Conservation (phyloP, 176 grass and related monocot species). For the Lolium perenne region DNA sequence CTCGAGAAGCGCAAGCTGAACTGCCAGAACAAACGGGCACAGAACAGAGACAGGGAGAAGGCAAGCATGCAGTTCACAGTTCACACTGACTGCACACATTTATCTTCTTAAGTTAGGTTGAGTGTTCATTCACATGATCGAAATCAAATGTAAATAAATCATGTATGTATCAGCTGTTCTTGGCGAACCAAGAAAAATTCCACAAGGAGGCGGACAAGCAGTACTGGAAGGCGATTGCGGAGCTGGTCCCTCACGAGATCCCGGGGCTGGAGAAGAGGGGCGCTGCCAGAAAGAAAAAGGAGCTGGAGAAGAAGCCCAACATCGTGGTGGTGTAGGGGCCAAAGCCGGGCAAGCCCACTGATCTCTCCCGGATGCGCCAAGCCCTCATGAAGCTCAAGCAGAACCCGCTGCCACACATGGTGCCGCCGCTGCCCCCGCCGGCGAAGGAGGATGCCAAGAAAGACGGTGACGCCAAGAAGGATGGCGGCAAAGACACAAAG, state of each 20-base stretch:
- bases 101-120: not conserved
- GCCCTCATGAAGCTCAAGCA: conserved; percentile 67
- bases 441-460: conserved; percentile 33
- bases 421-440: conserved; percentile 27
- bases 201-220: conserved; percentile 70
- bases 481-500: not conserved
- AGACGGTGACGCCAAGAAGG: not conserved
- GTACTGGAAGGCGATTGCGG: conserved; percentile 77
- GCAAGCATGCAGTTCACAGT: conserved; percentile 18
- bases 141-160: not conserved
- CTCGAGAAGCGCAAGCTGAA: conserved; percentile 61
- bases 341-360: conserved; percentile 71
- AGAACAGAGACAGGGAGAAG: conserved; percentile 79
- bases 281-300: conserved; percentile 44
- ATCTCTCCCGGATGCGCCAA: conserved; percentile 75
- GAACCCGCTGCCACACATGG: conserved; percentile 65
- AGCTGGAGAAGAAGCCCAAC: conserved; percentile 51
- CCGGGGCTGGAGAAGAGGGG: conserved; percentile 66
- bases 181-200: conserved; percentile 73
- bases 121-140: not conserved
- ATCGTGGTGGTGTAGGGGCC: conserved; percentile 67
- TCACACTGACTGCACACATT: not conserved
- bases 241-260: conserved; percentile 77
- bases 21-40: conserved; percentile 50
- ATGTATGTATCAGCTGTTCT: conserved; percentile 48